Conservation (phyloP, 2,329 filamentous ascomycete species). For the Hypoxylon rubiginosum region DNA sequence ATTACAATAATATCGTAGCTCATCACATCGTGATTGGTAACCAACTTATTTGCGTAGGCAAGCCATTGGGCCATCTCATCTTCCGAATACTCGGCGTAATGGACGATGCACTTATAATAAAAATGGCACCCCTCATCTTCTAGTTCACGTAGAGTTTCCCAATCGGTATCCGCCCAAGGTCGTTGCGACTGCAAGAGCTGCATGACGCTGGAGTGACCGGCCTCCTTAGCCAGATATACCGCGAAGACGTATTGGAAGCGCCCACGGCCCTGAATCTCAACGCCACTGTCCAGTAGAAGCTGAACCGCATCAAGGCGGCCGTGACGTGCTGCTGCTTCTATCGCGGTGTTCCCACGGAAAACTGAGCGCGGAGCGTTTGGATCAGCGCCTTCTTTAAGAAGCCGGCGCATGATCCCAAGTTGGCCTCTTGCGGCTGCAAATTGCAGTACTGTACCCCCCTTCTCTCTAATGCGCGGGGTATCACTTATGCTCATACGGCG, state of each 20-base stretch:
- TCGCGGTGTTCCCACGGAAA: neutral
- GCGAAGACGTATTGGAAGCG: neutral
- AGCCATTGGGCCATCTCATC: constrained; percentile 1
- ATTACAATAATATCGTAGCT: too few species aligned
- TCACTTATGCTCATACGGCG: neutral
- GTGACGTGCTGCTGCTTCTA: constrained; percentile 3
- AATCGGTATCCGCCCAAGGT: neutral
- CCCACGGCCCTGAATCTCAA: neutral
- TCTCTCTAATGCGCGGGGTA: too few species aligned
- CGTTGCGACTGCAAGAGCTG: constrained; percentile 10
- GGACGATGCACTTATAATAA: too few species aligned
- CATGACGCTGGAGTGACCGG: neutral
- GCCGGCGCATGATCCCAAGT: constrained; percentile 5
- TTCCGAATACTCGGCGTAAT: neutral
- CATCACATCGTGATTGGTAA: too few species aligned
- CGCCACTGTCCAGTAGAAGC: constrained; percentile 3
- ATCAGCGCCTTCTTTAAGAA: constrained; percentile 7
- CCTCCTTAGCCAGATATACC: neutral
- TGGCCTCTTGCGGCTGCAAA: neutral
- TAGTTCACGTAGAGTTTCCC: neutral
- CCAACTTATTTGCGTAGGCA: neutral
- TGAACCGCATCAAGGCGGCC: constrained; percentile 19
- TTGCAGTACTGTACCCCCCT: constrained; percentile 6
- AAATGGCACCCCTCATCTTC: neutral
- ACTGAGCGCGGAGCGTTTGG: neutral